Percentiles rank a stretch among this genome's conserved stretches.
phyloP scores from a whole-genome alignment of 495 filamentous ascomycete genomes.

The Neurospora sp. region DNA sequence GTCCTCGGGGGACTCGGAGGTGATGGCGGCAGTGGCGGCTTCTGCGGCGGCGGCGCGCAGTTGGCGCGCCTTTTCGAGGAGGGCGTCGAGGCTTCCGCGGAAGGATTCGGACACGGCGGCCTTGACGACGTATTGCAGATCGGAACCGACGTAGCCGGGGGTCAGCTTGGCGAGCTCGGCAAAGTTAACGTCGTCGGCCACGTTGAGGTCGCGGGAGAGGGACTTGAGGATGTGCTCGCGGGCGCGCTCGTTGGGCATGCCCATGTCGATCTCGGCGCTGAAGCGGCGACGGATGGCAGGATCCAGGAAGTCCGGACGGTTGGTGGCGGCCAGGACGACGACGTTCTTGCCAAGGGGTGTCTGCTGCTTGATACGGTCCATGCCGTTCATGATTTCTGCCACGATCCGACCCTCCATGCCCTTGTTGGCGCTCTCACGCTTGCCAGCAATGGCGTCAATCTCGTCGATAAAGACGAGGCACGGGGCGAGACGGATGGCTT shows the following conservation, averaged over 20 bases:
- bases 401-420: constrained; percentile 98
- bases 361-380: constrained; percentile 73
- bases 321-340: constrained; percentile 87
- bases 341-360: constrained; percentile 79
- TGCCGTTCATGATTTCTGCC: constrained; percentile 80
- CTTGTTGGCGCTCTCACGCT: constrained; percentile 85
- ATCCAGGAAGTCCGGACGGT: constrained; percentile 83
- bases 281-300: constrained; percentile 80
- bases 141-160: constrained; percentile 91
- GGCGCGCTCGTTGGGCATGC: constrained; percentile 79
- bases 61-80: constrained; percentile 11
- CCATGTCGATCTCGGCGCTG: constrained; percentile 87
- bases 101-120: constrained; percentile 19
- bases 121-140: constrained; percentile 69
- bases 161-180: constrained; percentile 75
- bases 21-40: constrained; percentile 23
- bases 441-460: constrained; percentile 91
- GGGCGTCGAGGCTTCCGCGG: constrained; percentile 13
- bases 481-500: constrained; percentile 77
- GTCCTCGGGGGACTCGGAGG: neutral
- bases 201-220: constrained; percentile 56
- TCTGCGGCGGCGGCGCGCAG: constrained; percentile 40
- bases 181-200: constrained; percentile 69
- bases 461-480: constrained; percentile 95
- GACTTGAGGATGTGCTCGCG: constrained; percentile 77